Base-by-base conservation (phyloP, 805 yeast genomes). In the Lachancea dasiensis region DNA sequence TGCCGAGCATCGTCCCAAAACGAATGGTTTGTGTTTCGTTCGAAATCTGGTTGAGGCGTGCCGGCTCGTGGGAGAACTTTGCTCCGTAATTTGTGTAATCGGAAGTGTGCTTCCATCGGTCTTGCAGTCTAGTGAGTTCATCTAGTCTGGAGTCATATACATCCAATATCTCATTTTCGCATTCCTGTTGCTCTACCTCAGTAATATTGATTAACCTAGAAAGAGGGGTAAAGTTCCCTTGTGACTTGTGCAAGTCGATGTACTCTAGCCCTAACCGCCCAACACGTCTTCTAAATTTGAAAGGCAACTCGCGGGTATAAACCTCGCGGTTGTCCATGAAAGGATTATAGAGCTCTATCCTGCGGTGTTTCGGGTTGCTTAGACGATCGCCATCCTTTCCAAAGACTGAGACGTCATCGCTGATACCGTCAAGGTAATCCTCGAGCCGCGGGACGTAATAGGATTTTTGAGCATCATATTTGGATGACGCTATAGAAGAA, bases 21-120 rank as follows among this genome's bases (percentile, higher is more conserved):
- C 97, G 69, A 21, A 90, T 84, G 1, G 84, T 79, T 61, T 89
- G 97, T 1, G 96, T 87, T 36, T 80, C 90, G 38, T 81, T 81
- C 10, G 86, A 75, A 28, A 89, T 86, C 46, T 82, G 81, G 54
- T 89, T 89, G 50, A 89, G 69, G 39, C 74, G 72, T 0, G 95
- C 79, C 0, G 97, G 96, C 58, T 86, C 95, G 42, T 74, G 71
- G 42, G 79, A 70, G 39, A 85, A 68, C 24, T 81, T 82, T 51
- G 60, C 65, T 41, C 64, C 64, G 36, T 56, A 53, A 6, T 64
- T 64, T 34, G 58, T 51, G 29, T 52, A 73, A 41, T 83, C 89
- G 27, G 69, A 61, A 56, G 82, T 89, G 52, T 73, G 80, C 50
- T 67, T 75, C 83, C 83, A 83, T 44, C 77, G 71, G 35, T 81